Percentiles rank a stretch among this genome's conserved stretches.
phyloP scores from a whole-genome alignment of 495 filamentous ascomycete genomes.

The Penicillium cosmopolitanum region DNA sequence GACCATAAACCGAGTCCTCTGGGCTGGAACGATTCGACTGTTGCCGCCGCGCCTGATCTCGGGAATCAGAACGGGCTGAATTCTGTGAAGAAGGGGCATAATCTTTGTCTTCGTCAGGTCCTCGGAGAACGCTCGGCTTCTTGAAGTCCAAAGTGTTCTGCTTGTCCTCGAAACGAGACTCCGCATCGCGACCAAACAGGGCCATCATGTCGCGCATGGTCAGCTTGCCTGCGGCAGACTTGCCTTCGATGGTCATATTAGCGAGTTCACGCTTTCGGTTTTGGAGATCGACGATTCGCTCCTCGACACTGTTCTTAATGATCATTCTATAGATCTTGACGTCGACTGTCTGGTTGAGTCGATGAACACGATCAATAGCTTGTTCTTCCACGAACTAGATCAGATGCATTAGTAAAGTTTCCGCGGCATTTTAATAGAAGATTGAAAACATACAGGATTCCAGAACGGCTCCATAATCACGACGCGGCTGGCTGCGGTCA shows the following conservation, averaged over 20 bases:
- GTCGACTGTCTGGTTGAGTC: constrained; percentile 90
- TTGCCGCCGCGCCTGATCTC: constrained; percentile 31
- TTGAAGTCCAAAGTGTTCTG: constrained; percentile 36
- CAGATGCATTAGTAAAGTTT: constrained; percentile 26
- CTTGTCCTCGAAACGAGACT: constrained; percentile 45
- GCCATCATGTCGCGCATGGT: constrained; percentile 92
- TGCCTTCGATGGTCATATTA: constrained; percentile 81
- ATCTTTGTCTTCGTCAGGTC: constrained; percentile 24
- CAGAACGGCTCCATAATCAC: constrained; percentile 97
- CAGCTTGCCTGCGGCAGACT: constrained; percentile 74
- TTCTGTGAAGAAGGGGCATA: constrained; percentile 18
- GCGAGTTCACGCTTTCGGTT: constrained; percentile 90
- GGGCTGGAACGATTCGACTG: constrained; percentile 28
- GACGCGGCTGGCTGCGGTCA: constrained; percentile 91
- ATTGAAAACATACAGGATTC: constrained; percentile 74
- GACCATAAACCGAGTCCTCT: constrained; percentile 50
- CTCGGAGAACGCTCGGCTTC: constrained; percentile 33
- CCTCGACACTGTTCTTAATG: constrained; percentile 82
- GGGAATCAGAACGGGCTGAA: constrained; percentile 26
- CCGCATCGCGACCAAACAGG: constrained; percentile 80
- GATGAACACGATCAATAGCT: constrained; percentile 96
- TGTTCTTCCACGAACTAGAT: constrained; percentile 91
- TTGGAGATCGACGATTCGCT: constrained; percentile 88
- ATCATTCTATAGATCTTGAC: constrained; percentile 94
- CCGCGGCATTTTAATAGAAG: background rate